These are phyloP conservation scores for Baorangia bicolor DNA, from an alignment of 768 basidiomycete species.

Conservation along the genomic window DNA sequence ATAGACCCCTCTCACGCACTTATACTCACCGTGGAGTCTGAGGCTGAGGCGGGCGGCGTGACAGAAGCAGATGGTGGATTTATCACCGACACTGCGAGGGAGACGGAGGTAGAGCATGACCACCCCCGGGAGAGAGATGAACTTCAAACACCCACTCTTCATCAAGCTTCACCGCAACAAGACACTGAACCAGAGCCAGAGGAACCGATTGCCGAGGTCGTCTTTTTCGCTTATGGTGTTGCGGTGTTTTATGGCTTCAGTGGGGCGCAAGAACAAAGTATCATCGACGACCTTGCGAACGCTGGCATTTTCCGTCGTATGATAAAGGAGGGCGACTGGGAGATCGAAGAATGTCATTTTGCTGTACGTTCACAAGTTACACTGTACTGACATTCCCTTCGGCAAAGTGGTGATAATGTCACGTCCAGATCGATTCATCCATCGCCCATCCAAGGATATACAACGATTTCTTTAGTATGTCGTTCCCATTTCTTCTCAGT, in stretches of 20 bases:
- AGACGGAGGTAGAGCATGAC: conserved; percentile 15
- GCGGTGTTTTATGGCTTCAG: conserved; percentile 88
- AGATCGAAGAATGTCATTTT: conserved; percentile 92
- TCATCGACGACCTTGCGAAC: conserved; percentile 78
- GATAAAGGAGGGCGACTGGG: conserved; percentile 73
- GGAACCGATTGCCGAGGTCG: conserved; percentile 64
- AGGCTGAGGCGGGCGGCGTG: conserved; percentile 4
- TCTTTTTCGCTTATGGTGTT: conserved; percentile 88
- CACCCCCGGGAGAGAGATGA: background rate
- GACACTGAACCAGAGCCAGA: conserved; percentile 10
- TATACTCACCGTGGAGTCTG: conserved; percentile 6
- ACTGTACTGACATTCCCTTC: too few species aligned
- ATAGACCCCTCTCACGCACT: background rate
- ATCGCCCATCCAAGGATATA: conserved; percentile 89
- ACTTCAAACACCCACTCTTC: conserved; percentile 2
- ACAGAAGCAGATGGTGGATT: conserved; percentile 14
- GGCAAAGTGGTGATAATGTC: background rate
- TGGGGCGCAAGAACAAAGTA: conserved; percentile 74
- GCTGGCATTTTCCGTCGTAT: conserved; percentile 68
- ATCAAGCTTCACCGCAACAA: background rate
- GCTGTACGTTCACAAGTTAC: conserved; percentile 42
- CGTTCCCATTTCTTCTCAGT: background rate
- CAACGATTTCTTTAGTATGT: conserved; percentile 93
- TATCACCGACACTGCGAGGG: conserved; percentile 10
- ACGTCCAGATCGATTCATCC: conserved; percentile 69